phyloP scores from a whole-genome alignment of 352 stramenopile genomes.

The Pythium periplocum region DNA sequence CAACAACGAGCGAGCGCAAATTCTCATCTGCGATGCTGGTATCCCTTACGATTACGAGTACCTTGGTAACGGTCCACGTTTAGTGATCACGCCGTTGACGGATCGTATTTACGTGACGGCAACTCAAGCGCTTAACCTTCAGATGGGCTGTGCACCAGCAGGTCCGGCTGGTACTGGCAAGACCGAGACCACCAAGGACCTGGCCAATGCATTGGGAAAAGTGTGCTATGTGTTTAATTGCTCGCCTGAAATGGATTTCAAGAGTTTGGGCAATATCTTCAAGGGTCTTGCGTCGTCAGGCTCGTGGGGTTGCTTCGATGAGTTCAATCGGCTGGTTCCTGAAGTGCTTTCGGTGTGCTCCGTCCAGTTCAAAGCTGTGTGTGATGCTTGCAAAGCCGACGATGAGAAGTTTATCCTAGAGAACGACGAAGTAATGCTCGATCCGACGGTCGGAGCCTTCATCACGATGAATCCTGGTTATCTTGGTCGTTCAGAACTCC shows the following conservation, averaged over 20 bases:
- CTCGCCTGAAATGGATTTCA: constrained; percentile 96
- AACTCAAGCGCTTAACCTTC: constrained; percentile 92
- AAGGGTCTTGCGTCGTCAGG: constrained; percentile 93
- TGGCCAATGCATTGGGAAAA: constrained; percentile 92
- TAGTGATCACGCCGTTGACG: constrained; percentile 95
- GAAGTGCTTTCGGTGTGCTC: constrained; percentile 93
- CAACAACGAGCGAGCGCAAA: constrained; percentile 77
- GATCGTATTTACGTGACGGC: constrained; percentile 97
- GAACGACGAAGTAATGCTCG: constrained; percentile 89
- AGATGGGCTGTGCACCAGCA: constrained; percentile 78
- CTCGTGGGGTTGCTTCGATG: constrained; percentile 96
- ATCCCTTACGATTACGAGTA: constrained; percentile 98
- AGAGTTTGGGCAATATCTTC: constrained; percentile 96
- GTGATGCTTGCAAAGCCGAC: constrained; percentile 93
- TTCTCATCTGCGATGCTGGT: constrained; percentile 90
- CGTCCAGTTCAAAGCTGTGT: constrained; percentile 95
- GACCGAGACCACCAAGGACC: constrained; percentile 95
- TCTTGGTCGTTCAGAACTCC: constrained; percentile 91
- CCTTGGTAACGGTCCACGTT: constrained; percentile 90
- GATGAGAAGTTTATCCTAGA: constrained; percentile 92
- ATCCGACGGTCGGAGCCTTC: constrained; percentile 92
- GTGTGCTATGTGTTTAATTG: constrained; percentile 96
- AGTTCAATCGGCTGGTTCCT: constrained; percentile 95
- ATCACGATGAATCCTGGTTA: constrained; percentile 98
- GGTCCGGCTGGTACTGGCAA: constrained; percentile 90